These are phyloP conservation scores for Primulina tabacum DNA, from an alignment of 257 asterid species.

Conservation along the genomic window DNA sequence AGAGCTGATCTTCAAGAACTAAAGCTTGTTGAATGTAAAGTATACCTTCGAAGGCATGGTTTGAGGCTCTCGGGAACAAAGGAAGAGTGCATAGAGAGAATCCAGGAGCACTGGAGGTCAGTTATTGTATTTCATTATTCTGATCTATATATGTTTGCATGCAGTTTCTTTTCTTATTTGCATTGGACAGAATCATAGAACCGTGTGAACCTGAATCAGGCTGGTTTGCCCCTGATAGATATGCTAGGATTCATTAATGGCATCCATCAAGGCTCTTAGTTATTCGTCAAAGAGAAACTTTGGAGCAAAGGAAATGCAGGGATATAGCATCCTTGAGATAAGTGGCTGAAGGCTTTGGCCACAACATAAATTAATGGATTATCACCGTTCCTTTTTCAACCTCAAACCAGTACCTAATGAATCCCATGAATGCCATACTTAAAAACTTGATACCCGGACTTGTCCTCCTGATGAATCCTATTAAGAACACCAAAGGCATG, in stretches of 20 bases:
- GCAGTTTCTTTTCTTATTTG: background rate
- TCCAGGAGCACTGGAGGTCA: conserved; percentile 68
- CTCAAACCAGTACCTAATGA: too few relatives aligned
- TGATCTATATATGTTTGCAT: background rate
- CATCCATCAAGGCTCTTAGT: background rate
- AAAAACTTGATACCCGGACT: background rate
- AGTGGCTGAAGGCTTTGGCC: background rate
- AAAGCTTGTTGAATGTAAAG: conserved; percentile 50
- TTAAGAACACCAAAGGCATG: too few relatives aligned
- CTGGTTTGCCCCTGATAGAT: background rate
- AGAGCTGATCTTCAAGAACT: conserved; percentile 39
- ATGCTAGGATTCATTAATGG: background rate
- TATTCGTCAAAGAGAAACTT: background rate
- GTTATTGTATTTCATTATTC: background rate
- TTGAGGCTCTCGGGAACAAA: conserved; percentile 68
- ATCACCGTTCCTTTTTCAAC: too few relatives aligned
- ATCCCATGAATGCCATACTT: too few relatives aligned
- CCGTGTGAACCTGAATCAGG: background rate
- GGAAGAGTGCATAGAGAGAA: conserved; percentile 56
- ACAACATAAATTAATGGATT: background rate
- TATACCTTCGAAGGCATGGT: conserved; percentile 50
- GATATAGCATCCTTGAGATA: background rate
- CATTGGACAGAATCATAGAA: background rate
- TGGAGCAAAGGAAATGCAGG: background rate
- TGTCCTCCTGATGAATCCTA: background rate